A percentile compares a stretch with the other conserved stretches of the same genome.
These are phyloP conservation scores for Anastatica hierochuntica DNA, from an alignment of 345 rosid genomes.

Conservation along the genomic window DNA sequence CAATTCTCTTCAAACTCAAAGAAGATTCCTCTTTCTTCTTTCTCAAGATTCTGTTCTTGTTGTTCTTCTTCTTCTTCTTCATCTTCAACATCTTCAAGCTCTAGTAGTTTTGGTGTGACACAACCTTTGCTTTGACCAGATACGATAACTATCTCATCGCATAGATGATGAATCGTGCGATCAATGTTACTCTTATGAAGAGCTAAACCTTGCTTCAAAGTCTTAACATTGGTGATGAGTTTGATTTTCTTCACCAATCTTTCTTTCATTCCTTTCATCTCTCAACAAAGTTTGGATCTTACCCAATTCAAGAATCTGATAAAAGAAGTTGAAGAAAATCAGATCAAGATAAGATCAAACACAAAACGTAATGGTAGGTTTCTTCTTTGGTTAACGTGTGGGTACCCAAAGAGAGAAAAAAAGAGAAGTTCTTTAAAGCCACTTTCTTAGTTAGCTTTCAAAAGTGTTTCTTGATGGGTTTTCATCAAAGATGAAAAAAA, in stretches of 20 bases:
- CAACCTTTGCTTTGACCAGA: background rate
- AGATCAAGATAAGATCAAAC: background rate
- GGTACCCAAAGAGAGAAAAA: background rate
- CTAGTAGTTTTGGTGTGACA: background rate
- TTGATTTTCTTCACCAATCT: constrained; percentile 6
- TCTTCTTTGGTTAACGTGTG: background rate
- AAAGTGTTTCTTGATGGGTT: background rate
- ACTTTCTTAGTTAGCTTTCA: constrained; percentile 6
- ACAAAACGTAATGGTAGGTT: background rate
- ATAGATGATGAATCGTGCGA: background rate
- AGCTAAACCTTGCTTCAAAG: background rate
- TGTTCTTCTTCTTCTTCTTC: background rate
- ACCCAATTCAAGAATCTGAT: background rate
- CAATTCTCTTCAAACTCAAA: constrained; percentile 29
- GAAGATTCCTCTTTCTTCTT: background rate
- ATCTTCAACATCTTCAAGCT: background rate
- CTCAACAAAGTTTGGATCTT: background rate
- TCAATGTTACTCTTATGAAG: constrained; percentile 7
- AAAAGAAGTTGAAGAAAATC: background rate
- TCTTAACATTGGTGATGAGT: background rate
- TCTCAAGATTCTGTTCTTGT: constrained; percentile 17
- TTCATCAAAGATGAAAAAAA: too few species aligned
- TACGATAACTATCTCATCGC: background rate
- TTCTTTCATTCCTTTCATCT: background rate
- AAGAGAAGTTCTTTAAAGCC: background rate